Evolutionary conservation across 2,329 filamentous ascomycete genomes (phyloP), one percentile per base, ranked within the genome.

Genomic region (Verticillium tricorpus): DNA sequence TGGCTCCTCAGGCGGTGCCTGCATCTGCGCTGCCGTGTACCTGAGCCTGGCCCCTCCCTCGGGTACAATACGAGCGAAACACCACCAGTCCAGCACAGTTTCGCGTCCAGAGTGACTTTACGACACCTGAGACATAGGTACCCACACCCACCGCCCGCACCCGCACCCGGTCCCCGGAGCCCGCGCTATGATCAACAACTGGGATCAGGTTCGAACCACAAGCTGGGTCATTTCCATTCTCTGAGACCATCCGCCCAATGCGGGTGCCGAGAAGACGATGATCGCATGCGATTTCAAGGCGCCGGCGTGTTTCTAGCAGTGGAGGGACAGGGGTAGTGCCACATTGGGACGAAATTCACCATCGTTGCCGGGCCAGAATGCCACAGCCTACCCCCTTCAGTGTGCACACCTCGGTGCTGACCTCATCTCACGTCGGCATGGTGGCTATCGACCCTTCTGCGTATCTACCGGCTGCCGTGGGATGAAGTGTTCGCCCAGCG

Each of bases 1-100:
- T 57, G 59, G 63, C 32, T 34, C 45, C 58, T 15, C 5, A 19
- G 45, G 17, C n/a, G 19, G 58, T 55, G 58, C 58, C 58, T 60
- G 58, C 45, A 22, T 45, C 52, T 31, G 22, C 57, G 37, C n/a
- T 34, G 28, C 31, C 55, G n/a, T 34, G 55, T 57, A 57, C 55
- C 17, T 14, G 9, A 9, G 9, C n/a, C 25, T 25, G 55, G 31
- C 34, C 28, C 55, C n/a, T 19, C 17, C 14, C 32, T 37, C 32
- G 55, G 32, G 55, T 57, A 35, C 55, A 34, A 22, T 25, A 22
- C 32, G 15, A 37, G 15, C 31, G 28, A 12, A 12, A 9, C 19
- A 11, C 15, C 9, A n/a, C 14, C 11, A 2, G n/a, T 17, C 34
- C 34, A 19, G 15, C 39, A 17, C 15, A 2, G 39, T 25, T 5